phyloP scores from a whole-genome alignment of 2,329 filamentous ascomycete species.

The Fusarium virguliforme region DNA sequence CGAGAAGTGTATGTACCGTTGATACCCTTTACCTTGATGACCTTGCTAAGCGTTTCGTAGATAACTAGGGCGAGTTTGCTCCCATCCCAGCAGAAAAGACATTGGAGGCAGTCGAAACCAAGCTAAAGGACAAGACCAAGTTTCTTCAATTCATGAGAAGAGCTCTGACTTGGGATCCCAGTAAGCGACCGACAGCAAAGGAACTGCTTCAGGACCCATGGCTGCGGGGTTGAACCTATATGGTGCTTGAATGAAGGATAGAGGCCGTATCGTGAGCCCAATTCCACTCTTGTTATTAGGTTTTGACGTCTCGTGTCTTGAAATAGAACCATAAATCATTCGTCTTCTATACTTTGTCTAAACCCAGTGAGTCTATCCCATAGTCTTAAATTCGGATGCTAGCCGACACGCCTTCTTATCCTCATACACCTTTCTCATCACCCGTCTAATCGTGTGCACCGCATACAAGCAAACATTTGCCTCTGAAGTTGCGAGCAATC shows the following conservation, averaged over 20 bases:
- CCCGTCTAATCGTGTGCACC: conserved; percentile 33
- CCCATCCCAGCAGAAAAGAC: neutral
- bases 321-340: neutral
- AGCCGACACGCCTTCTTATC: conserved; percentile 26
- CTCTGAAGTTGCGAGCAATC: conserved; percentile 22
- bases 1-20: neutral
- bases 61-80: neutral
- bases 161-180: neutral
- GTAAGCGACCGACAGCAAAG: neutral
- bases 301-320: no score
- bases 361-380: no score
- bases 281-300: no score
- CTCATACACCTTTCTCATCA: conserved; percentile 33
- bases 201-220: neutral
- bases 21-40: fast-evolving
- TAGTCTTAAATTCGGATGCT: neutral
- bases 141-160: neutral
- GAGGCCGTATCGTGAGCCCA: no score
- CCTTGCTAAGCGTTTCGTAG: neutral
- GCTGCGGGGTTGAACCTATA: neutral
- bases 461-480: conserved; percentile 37
- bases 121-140: neutral
- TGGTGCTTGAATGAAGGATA: no score
- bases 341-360: no score
- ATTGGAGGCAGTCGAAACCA: neutral